Evolutionary conservation across 1,284 basidiomycete genomes (phyloP).

Genomic region (Testicularia cyperi): DNA sequence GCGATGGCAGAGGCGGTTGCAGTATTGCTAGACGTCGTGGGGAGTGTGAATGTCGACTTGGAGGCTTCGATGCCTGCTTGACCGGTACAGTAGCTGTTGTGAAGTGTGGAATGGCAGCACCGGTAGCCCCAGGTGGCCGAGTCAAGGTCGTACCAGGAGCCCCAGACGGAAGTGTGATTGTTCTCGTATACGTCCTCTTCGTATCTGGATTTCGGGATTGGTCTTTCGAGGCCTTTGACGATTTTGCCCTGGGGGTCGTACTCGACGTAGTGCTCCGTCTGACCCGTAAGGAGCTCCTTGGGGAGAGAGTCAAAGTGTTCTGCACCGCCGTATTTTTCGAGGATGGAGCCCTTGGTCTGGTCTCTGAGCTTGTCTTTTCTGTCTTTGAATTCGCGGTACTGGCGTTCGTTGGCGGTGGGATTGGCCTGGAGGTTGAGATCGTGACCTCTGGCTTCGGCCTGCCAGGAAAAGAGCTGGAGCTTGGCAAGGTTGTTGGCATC

Average conservation of each 20-base stretch:
- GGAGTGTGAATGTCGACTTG: conserved; percentile 56
- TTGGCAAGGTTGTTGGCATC: conserved; percentile 87
- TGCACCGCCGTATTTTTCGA: conserved; percentile 83
- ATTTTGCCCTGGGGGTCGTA: conserved; percentile 89
- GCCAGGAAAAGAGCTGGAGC: conserved; percentile 96
- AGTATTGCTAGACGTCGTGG: neutral
- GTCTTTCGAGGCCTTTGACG: conserved; percentile 85
- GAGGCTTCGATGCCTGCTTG: conserved; percentile 80
- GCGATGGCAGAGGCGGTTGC: neutral
- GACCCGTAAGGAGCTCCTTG: conserved; percentile 83
- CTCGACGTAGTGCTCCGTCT: conserved; percentile 96
- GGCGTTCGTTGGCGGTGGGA: conserved; percentile 84
- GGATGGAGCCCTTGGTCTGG: conserved; percentile 68
- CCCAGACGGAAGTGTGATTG: conserved; percentile 94
- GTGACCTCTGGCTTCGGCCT: conserved; percentile 86
- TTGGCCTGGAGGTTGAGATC: conserved; percentile 95
- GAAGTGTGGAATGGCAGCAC: conserved; percentile 86
- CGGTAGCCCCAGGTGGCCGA: conserved; percentile 84
- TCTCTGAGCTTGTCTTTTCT: conserved; percentile 91
- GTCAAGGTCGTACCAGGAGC: conserved; percentile 82
- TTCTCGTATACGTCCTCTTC: conserved; percentile 72
- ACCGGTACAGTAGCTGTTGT: conserved; percentile 90
- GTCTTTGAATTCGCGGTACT: conserved; percentile 84
- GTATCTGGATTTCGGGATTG: conserved; percentile 84
- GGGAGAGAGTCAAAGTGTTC: conserved; percentile 85